Evolutionary conservation across 2,329 filamentous ascomycete genomes (phyloP).

Genomic region (Leptosphaerulina australis): DNA sequence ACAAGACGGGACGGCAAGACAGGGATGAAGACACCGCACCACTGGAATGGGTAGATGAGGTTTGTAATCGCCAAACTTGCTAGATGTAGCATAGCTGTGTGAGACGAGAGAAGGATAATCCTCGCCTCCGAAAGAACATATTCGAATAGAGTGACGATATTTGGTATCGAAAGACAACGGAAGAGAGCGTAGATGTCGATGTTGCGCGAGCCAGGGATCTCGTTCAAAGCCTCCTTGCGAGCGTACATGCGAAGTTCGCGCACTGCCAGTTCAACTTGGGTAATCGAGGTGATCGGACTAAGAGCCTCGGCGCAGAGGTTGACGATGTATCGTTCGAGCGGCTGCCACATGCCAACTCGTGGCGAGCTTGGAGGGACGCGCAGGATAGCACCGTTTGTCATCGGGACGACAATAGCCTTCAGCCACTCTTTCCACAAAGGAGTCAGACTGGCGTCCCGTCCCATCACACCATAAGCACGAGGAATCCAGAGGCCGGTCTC

Average conservation of each 20-base stretch:
- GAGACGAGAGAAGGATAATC: constrained; percentile 94
- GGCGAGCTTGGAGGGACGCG: constrained; percentile 88
- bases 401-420: constrained; percentile 89
- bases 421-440: constrained; percentile 99
- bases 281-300: constrained; percentile 89
- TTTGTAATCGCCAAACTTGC: constrained; percentile 86
- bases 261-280: constrained; percentile 89
- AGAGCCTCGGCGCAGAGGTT: constrained; percentile 96
- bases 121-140: constrained; percentile 91
- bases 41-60: constrained; percentile 87
- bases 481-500: constrained; percentile 97
- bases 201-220: constrained; percentile 88
- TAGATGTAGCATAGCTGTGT: constrained; percentile 94
- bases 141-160: constrained; percentile 91
- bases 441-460: constrained; percentile 80
- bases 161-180: constrained; percentile 84
- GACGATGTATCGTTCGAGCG: constrained; percentile 93
- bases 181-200: constrained; percentile 94
- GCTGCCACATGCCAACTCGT: constrained; percentile 91
- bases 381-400: constrained; percentile 85
- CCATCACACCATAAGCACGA: constrained; percentile 89
- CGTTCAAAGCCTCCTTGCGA: constrained; percentile 88
- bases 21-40: constrained; percentile 94
- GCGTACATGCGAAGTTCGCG: constrained; percentile 91
- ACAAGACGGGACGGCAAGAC: constrained; percentile 85